Base-by-base conservation (phyloP, 129 eudicot genomes). In the Chrysanthemum makinoi region DNA sequence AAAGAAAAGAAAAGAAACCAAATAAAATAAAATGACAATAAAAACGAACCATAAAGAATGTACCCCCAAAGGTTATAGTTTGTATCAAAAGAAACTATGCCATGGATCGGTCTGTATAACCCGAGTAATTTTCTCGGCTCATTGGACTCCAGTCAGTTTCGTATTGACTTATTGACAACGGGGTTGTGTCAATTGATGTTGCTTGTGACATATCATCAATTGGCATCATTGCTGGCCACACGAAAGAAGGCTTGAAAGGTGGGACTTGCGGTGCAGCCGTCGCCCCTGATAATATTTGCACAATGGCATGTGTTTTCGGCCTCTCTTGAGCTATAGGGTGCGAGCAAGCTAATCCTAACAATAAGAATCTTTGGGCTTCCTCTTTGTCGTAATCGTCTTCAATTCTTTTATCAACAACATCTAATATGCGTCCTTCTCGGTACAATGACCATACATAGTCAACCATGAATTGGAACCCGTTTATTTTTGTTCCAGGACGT, bases 381-480 rank as follows among this genome's bases (percentile, higher is more conserved):
- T 83, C 88, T 4, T 67, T 39, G 44, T 77, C 85, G 60, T 70
- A 86, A 11, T 86, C 85, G 5, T 81, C 82, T n/a, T 62, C 86
- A 5, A 92, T 69, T 44, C 91, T 79, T 69, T 72, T 66, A 72
- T 86, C 95, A 0, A 88, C 88, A 0, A 87, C 96, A 15, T 84
- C 86, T 6, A 88, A 84, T 1, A 88, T 62, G 1, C 59, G 76
- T 13, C 91, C 95, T 20, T 92, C 96, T 0, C 95, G 83, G 51
- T 89, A 82, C 80, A 88, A 63, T 30, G 75, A 78, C 98, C 98
- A 92, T 0, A 92, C 98, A 79, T 91, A 92, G 22, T 92, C 97
- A 11, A 88, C 94, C 70, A 91, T 70, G 17, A 66, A 47, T 12
- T 83, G 90, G 80, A 82, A 91, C 15, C 82, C 83, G 18, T 73